phyloP scores from a whole-genome alignment of 345 rosid genomes.

The Ceriops zippeliana region DNA sequence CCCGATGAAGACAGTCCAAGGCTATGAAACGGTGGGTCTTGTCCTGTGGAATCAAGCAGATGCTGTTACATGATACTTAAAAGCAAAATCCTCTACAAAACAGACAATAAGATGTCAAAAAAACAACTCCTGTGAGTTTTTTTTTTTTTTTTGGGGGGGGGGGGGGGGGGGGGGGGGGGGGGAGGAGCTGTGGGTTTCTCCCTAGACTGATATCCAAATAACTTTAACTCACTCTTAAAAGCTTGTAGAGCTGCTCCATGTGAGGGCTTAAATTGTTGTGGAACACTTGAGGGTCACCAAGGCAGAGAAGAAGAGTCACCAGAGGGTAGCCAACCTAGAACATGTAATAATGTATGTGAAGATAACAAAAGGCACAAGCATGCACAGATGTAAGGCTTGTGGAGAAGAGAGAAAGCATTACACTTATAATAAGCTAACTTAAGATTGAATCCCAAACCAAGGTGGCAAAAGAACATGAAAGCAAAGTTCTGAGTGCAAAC shows the following conservation, averaged over 20 bases:
- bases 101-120: not conserved
- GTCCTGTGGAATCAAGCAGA: slow-evolving; percentile 56
- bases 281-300: slow-evolving; percentile 94
- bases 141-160: not conserved
- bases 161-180: too few relatives aligned
- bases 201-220: slow-evolving; percentile 5
- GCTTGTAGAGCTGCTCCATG: slow-evolving; percentile 98
- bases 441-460: not conserved
- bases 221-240: slow-evolving; percentile 70
- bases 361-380: not conserved
- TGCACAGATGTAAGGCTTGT: not conserved
- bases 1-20: slow-evolving; percentile 94
- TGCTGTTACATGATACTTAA: slow-evolving; percentile 5
- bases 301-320: slow-evolving; percentile 97
- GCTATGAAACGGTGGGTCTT: slow-evolving; percentile 98
- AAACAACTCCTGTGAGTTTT: not conserved
- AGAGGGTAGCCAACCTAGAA: slow-evolving; percentile 94
- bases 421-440: not conserved
- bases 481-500: not conserved
- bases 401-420: not conserved
- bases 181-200: not conserved
- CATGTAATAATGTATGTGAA: slow-evolving; percentile 4
- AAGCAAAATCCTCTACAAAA: not conserved
- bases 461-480: not conserved
- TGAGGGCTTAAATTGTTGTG: slow-evolving; percentile 76